These are phyloP conservation scores for Cryptococcus maquisensis DNA, from an alignment of 1,284 basidiomycete genomes.

Conservation along the genomic window DNA sequence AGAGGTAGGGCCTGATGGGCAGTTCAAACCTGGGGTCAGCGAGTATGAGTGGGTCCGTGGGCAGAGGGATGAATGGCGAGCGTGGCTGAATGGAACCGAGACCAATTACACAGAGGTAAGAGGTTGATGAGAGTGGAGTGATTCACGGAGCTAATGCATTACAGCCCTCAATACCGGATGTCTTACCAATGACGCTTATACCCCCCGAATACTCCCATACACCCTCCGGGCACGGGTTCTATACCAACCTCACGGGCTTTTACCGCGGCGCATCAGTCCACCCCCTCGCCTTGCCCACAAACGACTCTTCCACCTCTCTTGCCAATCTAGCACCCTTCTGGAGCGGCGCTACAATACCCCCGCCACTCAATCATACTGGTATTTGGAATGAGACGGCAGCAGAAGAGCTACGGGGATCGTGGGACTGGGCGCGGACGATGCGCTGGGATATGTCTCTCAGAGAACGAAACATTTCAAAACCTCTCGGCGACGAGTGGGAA, in stretches of 20 bases:
- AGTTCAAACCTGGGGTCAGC: slow-evolving; percentile 27
- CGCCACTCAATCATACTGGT: slow-evolving; percentile 2
- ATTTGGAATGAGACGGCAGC: slow-evolving; percentile 39
- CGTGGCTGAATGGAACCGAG: slow-evolving; percentile 29
- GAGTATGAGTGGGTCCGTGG: slow-evolving; percentile 31
- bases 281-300: slow-evolving; percentile 9
- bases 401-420: slow-evolving; percentile 32
- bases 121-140: background rate
- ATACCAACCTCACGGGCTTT: slow-evolving; percentile 47
- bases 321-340: slow-evolving; percentile 18
- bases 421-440: slow-evolving; percentile 31
- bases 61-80: slow-evolving; percentile 31
- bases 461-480: slow-evolving; percentile 26
- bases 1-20: slow-evolving; percentile 35
- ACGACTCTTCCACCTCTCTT: slow-evolving; percentile 13
- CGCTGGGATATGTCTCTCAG: slow-evolving; percentile 43
- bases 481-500: background rate
- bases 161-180: slow-evolving; percentile 25
- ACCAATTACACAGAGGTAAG: slow-evolving; percentile 42
- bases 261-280: slow-evolving; percentile 38
- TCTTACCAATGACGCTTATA: slow-evolving; percentile 25
- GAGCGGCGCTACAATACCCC: slow-evolving; percentile 16
- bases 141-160: background rate
- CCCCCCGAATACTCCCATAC: slow-evolving; percentile 30
- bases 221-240: slow-evolving; percentile 18